A percentile compares a stretch with the other conserved stretches of the same genome.
phyloP scores from a whole-genome alignment of 2,329 filamentous ascomycete species.

The Claviceps paspali region DNA sequence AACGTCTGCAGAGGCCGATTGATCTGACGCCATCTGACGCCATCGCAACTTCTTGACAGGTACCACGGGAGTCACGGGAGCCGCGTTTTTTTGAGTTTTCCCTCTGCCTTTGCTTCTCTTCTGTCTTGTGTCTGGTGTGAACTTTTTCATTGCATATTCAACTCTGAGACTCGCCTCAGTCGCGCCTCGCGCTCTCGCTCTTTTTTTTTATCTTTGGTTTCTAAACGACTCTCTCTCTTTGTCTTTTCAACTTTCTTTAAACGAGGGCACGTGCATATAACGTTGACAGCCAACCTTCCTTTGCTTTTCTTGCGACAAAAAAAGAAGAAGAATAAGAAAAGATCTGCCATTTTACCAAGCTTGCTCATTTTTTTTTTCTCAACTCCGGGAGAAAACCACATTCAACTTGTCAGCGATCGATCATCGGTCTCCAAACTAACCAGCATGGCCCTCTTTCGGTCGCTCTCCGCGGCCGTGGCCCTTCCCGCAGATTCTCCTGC shows the following conservation, averaged over 20 bases:
- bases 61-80: too few relatives aligned
- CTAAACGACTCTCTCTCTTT: neutral
- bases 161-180: too few relatives aligned
- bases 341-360: neutral
- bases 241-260: too few relatives aligned
- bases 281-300: neutral
- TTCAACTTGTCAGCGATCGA: neutral
- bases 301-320: neutral
- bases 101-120: neutral
- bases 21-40: slow-evolving; percentile 8
- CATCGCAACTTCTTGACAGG: slow-evolving; percentile 7
- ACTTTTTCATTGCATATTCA: too few relatives aligned
- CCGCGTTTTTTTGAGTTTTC: too few relatives aligned
- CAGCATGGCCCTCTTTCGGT: neutral
- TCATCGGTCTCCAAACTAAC: neutral
- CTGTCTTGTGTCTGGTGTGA: too few relatives aligned
- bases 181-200: too few relatives aligned
- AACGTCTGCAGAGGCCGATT: too few relatives aligned
- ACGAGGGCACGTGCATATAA: neutral
- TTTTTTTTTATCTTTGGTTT: neutral
- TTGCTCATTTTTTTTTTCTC: neutral
- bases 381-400: neutral
- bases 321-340: too few relatives aligned
- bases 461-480: neutral
- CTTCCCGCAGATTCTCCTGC: neutral